These are phyloP conservation scores for Acacia melanoxylon DNA, from an alignment of 306 rosid species.

Conservation along the genomic window DNA sequence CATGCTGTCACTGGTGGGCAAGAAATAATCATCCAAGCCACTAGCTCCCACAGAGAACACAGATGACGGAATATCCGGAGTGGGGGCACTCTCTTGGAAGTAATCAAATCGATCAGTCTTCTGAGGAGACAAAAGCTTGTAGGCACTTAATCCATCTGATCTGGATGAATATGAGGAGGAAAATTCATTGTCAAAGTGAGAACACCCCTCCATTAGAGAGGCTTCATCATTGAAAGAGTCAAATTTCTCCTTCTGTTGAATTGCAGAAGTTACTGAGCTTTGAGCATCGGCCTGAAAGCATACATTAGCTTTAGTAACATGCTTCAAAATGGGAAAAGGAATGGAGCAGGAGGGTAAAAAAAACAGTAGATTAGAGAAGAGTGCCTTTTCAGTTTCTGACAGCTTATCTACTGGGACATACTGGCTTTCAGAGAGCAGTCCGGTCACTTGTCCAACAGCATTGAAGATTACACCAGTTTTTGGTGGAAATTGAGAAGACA, in stretches of 20 bases:
- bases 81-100: conserved; percentile 53
- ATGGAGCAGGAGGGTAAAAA: conserved; percentile 1
- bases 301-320: conserved; percentile 30
- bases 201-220: conserved; percentile 48
- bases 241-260: conserved; percentile 52
- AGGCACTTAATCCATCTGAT: conserved; percentile 57
- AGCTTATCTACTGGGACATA: conserved; percentile 69
- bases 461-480: conserved; percentile 75
- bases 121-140: conserved; percentile 61
- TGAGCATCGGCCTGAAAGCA: conserved; percentile 76
- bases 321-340: conserved; percentile 21
- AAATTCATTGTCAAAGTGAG: conserved; percentile 42
- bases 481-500: conserved; percentile 49
- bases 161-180: conserved; percentile 55
- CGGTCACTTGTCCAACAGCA: conserved; percentile 79
- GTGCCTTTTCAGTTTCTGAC: conserved; percentile 83
- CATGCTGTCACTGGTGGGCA: conserved; percentile 58
- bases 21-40: conserved; percentile 69
- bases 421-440: conserved; percentile 66
- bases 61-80: conserved; percentile 79
- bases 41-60: conserved; percentile 63
- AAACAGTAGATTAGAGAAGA: conserved; percentile 36
- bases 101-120: conserved; percentile 60
- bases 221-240: conserved; percentile 60
- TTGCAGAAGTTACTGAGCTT: conserved; percentile 59